Percentiles rank a stretch among this genome's conserved stretches.
These are phyloP conservation scores for Seminavis robusta DNA, from an alignment of 108 stramenopile genomes.

Conservation along the genomic window DNA sequence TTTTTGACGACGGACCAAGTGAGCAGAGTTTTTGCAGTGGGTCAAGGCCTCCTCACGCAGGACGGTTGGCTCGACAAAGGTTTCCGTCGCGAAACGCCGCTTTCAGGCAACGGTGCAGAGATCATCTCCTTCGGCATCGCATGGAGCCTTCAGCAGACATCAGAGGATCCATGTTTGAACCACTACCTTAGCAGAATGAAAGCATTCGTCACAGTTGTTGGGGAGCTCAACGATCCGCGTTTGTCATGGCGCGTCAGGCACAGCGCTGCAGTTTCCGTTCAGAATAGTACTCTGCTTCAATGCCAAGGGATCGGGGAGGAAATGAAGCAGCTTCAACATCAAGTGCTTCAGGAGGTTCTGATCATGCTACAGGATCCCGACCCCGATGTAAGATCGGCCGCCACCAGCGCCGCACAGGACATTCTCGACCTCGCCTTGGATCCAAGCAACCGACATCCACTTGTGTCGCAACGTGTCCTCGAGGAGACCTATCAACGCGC, in stretches of 20 bases:
- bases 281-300: background rate
- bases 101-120: slow-evolving; percentile 7
- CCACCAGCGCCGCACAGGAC: slow-evolving; percentile 13
- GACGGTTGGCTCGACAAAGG: background rate
- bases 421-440: background rate
- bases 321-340: background rate
- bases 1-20: background rate
- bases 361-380: slow-evolving; percentile 53
- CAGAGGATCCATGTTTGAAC: background rate
- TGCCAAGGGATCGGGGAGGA: background rate
- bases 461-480: too few species aligned
- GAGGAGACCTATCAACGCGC: too few species aligned
- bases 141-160: background rate
- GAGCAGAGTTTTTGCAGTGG: background rate
- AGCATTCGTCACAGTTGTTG: too few species aligned
- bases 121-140: background rate
- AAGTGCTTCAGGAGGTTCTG: background rate
- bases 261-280: slow-evolving; percentile 1
- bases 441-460: too few species aligned
- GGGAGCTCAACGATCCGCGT: background rate
- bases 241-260: slow-evolving; percentile 7
- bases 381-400: slow-evolving; percentile 45
- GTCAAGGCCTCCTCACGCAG: too few species aligned
- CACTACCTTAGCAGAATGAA: too few species aligned
- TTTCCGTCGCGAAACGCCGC: background rate